Conservation (phyloP, 139 green algal species). For the Picocystis salinarum region DNA sequence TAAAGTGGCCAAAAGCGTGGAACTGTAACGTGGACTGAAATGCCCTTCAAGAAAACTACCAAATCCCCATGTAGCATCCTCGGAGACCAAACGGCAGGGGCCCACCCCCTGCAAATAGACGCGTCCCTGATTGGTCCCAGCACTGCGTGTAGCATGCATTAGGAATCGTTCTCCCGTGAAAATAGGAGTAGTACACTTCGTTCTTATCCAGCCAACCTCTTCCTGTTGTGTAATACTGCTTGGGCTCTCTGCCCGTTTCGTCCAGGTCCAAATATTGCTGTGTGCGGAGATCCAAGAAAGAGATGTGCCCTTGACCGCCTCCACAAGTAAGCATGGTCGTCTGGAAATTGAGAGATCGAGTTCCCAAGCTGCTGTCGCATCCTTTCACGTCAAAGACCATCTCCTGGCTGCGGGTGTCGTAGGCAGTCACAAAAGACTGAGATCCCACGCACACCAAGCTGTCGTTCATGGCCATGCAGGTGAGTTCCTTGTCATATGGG, state of each 20-base stretch:
- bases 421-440: conserved; percentile 18
- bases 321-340: conserved; percentile 31
- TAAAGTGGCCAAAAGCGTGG: too few relatives aligned
- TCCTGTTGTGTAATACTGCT: conserved; percentile 2
- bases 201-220: conserved; percentile 11
- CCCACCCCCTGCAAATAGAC: conserved; percentile 30
- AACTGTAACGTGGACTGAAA: too few relatives aligned
- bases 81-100: conserved; percentile 31
- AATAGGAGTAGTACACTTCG: conserved; percentile 13
- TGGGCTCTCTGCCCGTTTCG: conserved; percentile 8
- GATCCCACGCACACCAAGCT: conserved; percentile 25
- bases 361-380: conserved; percentile 4
- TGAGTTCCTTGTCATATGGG: conserved; percentile 17
- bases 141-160: conserved; percentile 37
- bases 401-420: conserved; percentile 19
- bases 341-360: conserved; percentile 25
- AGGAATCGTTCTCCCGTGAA: conserved; percentile 8
- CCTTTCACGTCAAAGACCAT: neutral
- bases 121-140: conserved; percentile 28
- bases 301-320: conserved; percentile 24
- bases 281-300: conserved; percentile 30
- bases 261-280: conserved; percentile 11
- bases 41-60: too few relatives aligned
- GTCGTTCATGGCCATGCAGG: conserved; percentile 23
- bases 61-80: conserved; percentile 34